Conservation (phyloP, 1,139 yeast genomes). For the Geotrichum candidum region DNA sequence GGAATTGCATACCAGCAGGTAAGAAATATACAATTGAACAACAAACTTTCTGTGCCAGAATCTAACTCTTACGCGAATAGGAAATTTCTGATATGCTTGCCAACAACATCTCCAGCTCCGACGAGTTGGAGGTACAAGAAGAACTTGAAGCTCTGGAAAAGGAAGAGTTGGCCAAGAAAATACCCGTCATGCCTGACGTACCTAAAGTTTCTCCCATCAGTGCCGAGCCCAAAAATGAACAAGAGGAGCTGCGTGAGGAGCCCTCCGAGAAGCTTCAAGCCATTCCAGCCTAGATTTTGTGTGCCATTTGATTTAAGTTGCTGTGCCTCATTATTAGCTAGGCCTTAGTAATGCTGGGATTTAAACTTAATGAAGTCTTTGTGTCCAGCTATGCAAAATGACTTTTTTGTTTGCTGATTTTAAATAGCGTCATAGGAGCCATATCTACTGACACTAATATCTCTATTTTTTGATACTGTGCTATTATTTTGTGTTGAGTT, state of each 20-base stretch:
- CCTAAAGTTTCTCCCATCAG: background rate
- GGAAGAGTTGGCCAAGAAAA: conserved; percentile 35
- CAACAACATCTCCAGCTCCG: conserved; percentile 44
- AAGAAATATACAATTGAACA: background rate
- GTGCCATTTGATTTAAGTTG: background rate
- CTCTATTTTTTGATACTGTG: too few relatives aligned
- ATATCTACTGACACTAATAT: too few relatives aligned
- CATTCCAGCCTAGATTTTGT: conserved; percentile 4
- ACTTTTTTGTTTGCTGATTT: too few relatives aligned
- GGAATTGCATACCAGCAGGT: conserved; percentile 67
- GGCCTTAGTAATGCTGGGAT: background rate
- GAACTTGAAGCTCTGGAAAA: conserved; percentile 50
- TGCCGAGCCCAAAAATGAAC: background rate
- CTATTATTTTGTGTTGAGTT: too few relatives aligned
- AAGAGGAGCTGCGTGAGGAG: background rate
- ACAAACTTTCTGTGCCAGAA: background rate
- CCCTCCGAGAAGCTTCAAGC: conserved; percentile 3
- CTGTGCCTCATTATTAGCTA: background rate
- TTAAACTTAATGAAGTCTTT: background rate
- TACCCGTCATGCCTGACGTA: conserved; percentile 19
- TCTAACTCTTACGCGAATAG: background rate
- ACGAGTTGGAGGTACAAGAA: conserved; percentile 62
- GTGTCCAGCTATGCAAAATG: background rate
- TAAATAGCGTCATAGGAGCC: too few relatives aligned
- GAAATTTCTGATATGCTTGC: conserved; percentile 46